Evolutionary conservation across 2,329 filamentous ascomycete species (phyloP).

Genomic region (Penicillium sp.): DNA sequence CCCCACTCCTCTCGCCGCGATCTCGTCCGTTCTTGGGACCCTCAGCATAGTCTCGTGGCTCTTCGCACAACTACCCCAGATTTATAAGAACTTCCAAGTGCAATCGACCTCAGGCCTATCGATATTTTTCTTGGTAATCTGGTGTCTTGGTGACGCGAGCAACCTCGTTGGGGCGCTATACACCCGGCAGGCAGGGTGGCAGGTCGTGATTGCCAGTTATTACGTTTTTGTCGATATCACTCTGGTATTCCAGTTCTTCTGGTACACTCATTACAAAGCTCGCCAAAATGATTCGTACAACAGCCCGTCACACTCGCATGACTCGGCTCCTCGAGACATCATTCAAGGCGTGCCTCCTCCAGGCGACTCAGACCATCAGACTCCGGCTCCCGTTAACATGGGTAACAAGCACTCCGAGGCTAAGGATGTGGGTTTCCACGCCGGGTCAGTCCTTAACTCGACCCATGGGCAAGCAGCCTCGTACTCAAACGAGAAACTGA

Average conservation of each 20-base stretch:
- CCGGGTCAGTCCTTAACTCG: slow-evolving; percentile 22
- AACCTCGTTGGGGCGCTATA: slow-evolving; percentile 64
- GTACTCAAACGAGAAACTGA: slow-evolving; percentile 39
- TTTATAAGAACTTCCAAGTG: slow-evolving; percentile 65
- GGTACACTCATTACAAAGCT: slow-evolving; percentile 60
- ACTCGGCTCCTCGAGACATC: slow-evolving; percentile 30
- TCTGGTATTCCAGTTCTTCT: slow-evolving; percentile 63
- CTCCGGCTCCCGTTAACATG: slow-evolving; percentile 21
- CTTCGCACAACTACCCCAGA: slow-evolving; percentile 68
- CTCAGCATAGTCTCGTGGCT: slow-evolving; percentile 67
- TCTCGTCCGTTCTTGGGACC: slow-evolving; percentile 61
- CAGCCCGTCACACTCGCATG: slow-evolving; percentile 28
- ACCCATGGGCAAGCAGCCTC: slow-evolving; percentile 26
- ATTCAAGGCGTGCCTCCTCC: slow-evolving; percentile 42
- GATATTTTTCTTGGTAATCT: slow-evolving; percentile 65
- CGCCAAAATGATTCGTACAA: slow-evolving; percentile 44
- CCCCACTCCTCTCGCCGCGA: slow-evolving; percentile 61
- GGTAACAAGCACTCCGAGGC: slow-evolving; percentile 26
- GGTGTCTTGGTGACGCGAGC: slow-evolving; percentile 63
- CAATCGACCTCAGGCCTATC: slow-evolving; percentile 65
- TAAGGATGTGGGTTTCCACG: slow-evolving; percentile 31
- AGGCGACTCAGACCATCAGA: slow-evolving; percentile 27
- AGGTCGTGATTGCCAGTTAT: slow-evolving; percentile 64
- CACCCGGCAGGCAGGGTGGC: slow-evolving; percentile 65
- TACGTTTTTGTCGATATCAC: slow-evolving; percentile 66